phyloP scores from a whole-genome alignment of 371 early-diverging fungal species.

The Mucor plumbeus region DNA sequence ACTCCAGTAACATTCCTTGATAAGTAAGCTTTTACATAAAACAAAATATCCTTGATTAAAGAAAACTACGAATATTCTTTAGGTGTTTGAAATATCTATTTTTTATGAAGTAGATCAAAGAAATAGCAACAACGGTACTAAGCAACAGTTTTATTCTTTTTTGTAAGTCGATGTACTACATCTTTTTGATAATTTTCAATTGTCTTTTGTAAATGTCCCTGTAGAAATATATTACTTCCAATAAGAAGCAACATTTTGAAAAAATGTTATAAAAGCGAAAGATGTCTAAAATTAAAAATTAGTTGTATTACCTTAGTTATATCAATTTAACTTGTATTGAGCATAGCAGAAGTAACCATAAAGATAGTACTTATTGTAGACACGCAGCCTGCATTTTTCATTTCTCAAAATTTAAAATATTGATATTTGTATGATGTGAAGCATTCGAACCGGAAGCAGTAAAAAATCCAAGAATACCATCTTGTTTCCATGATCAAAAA shows the following conservation, averaged over 20 bases:
- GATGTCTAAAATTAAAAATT: too few relatives aligned
- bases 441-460: too few relatives aligned
- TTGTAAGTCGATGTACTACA: slow-evolving; percentile 13
- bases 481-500: too few relatives aligned
- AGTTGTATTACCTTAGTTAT: too few relatives aligned
- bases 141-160: slow-evolving; percentile 14
- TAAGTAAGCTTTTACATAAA: not conserved
- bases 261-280: too few relatives aligned
- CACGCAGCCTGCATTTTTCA: too few relatives aligned
- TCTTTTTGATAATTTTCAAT: slow-evolving; percentile 1
- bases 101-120: not conserved
- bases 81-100: slow-evolving; percentile 15
- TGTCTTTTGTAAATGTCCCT: not conserved
- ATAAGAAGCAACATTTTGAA: not conserved
- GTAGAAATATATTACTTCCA: not conserved
- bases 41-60: slow-evolving; percentile 11
- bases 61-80: slow-evolving; percentile 30
- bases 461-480: too few relatives aligned
- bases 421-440: too few relatives aligned
- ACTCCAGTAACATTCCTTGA: not conserved
- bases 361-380: too few relatives aligned
- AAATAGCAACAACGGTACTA: slow-evolving; percentile 5
- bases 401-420: too few relatives aligned
- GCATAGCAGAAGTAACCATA: too few relatives aligned
- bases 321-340: too few relatives aligned